Evolutionary conservation across 768 basidiomycete species (phyloP).

Genomic region (Suillus occidentalis): DNA sequence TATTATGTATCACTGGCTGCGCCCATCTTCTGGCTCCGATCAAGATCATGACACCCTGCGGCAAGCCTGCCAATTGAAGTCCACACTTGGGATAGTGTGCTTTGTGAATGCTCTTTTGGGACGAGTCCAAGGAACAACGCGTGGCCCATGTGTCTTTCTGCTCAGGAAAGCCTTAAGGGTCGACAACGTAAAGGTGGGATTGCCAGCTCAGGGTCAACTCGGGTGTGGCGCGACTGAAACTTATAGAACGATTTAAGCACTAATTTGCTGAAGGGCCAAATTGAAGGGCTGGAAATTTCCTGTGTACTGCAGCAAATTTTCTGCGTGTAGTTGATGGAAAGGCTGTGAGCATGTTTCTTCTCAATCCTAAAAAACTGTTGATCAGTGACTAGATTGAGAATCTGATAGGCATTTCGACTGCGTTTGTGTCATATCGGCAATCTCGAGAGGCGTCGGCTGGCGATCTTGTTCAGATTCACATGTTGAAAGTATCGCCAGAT

Average conservation of each 20-base stretch:
- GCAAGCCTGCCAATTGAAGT: background rate
- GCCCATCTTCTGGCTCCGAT: slow-evolving; percentile 8
- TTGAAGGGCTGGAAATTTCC: background rate
- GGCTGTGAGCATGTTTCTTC: background rate
- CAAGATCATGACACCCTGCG: slow-evolving; percentile 7
- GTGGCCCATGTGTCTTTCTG: background rate
- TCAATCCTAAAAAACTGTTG: background rate
- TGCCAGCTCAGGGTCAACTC: background rate
- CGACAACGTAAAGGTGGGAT: background rate
- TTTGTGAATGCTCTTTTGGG: background rate
- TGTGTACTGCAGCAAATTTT: background rate
- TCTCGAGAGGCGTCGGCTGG: background rate
- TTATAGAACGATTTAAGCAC: background rate
- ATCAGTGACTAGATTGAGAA: background rate
- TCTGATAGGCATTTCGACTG: background rate
- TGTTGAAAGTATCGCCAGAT: slow-evolving; percentile 16
- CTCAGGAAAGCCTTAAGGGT: background rate
- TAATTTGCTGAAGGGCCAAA: background rate
- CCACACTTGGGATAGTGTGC: background rate
- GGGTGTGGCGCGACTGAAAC: too few species aligned
- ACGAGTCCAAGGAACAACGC: background rate
- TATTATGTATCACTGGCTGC: slow-evolving; percentile 31
- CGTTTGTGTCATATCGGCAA: background rate
- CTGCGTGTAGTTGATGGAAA: background rate
- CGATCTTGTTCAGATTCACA: slow-evolving; percentile 12